Evolutionary conservation across 768 basidiomycete genomes (phyloP).

Genomic region (Russula olivacea): DNA sequence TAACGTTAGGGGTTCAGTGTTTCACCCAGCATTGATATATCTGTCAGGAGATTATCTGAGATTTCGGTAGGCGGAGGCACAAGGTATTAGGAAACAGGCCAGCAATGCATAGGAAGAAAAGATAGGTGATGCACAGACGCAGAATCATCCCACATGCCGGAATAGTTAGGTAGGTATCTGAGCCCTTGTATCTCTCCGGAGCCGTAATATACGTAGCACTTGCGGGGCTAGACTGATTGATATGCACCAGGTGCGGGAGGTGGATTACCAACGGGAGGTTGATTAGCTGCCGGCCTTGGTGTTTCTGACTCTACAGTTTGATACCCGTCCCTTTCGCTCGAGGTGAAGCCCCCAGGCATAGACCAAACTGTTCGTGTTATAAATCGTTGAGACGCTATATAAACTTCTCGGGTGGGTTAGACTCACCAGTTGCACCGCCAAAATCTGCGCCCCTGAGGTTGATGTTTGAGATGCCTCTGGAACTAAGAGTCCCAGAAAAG

Average conservation of each 20-base stretch:
- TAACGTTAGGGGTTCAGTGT: background rate
- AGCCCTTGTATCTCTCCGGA: background rate
- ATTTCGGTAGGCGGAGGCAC: background rate
- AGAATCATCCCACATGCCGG: background rate
- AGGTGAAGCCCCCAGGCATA: slow-evolving; percentile 41
- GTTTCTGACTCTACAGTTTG: slow-evolving; percentile 32
- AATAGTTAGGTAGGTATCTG: slow-evolving; percentile 5
- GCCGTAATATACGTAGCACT: background rate
- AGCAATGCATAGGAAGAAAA: background rate
- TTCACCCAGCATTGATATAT: background rate
- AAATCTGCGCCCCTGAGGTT: slow-evolving; percentile 33
- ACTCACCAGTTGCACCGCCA: slow-evolving; percentile 34
- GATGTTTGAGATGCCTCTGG: slow-evolving; percentile 34
- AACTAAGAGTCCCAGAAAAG: slow-evolving; percentile 32
- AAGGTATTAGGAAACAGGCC: background rate
- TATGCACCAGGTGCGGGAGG: slow-evolving; percentile 32
- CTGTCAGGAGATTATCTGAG: background rate
- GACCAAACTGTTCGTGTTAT: slow-evolving; percentile 35
- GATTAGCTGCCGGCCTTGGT: slow-evolving; percentile 28
- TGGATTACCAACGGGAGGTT: slow-evolving; percentile 23
- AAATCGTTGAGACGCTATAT: background rate
- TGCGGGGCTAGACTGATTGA: slow-evolving; percentile 30
- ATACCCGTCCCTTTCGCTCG: slow-evolving; percentile 34
- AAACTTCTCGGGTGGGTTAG: background rate
- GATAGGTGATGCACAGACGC: background rate